Conservation (phyloP, 139 green algal species). For the Chlamydomonas sphaeroides region DNA sequence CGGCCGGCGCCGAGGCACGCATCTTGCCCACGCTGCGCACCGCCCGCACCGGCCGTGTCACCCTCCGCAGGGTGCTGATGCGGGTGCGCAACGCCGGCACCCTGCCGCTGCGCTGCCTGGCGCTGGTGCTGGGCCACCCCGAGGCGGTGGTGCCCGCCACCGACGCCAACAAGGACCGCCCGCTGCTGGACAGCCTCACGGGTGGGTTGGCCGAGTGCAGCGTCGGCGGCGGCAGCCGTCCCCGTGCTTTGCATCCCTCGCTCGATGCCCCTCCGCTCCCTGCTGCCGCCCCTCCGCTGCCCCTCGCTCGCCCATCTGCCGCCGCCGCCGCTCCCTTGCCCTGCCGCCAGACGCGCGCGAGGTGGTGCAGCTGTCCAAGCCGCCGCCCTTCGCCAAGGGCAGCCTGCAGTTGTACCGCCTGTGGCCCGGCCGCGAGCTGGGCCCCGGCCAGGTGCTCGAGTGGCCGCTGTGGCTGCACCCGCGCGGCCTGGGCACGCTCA, state of each 20-base stretch:
- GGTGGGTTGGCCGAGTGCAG: no score
- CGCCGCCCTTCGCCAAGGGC: neutral
- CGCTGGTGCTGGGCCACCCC: conserved; percentile 55
- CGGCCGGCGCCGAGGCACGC: no score
- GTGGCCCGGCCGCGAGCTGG: conserved; percentile 40
- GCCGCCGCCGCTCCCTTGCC: no score
- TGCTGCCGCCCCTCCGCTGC: no score
- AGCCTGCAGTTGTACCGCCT: conserved; percentile 38
- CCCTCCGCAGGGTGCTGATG: conserved; percentile 36
- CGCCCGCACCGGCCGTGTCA: neutral
- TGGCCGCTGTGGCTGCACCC: conserved; percentile 74
- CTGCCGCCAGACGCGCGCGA: neutral
- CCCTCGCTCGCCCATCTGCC: no score
- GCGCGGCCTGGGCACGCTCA: conserved; percentile 39
- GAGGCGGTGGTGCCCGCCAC: conserved; percentile 39
- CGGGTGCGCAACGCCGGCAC: conserved; percentile 55
- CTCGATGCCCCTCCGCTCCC: no score
- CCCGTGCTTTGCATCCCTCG: no score
- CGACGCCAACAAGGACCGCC: conserved; percentile 21
- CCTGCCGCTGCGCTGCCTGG: conserved; percentile 50
- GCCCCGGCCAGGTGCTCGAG: conserved; percentile 43
- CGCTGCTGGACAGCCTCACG: conserved; percentile 29
- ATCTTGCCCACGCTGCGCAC: no score
- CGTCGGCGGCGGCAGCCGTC: no score
- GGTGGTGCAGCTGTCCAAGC: conserved; percentile 19